Evolutionary conservation across 1,284 basidiomycete species (phyloP), one percentile per base, ranked within the genome.

Genomic region (Peniophora sp.): DNA sequence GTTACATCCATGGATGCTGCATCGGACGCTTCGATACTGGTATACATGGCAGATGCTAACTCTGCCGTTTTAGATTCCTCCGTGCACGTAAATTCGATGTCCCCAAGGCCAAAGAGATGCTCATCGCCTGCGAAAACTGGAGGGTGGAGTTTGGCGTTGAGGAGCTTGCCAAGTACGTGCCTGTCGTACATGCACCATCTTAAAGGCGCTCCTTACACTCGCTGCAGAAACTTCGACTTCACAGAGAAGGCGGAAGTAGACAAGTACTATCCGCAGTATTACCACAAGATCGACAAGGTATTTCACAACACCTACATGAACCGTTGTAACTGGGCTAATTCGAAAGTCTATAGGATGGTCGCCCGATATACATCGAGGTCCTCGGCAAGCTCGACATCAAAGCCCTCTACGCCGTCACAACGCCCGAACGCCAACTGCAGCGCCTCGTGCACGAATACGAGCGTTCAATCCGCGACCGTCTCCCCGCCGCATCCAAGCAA

Each of bases 361-460:
- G 95, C 53, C 97, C 97, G 2, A 69, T 99, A 58, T 99, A 98
- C 77, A 84, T 99, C 62, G 94, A 98, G 66, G 87, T 85, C 50
- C 84, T 99, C 49, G 94, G 95, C 57, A 83, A 88, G 60, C 81
- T 98, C 58, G 88, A 99, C 12, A 32, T 41, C 37, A 41, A 41
- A 41, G 37, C 37, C 37, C 81, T 97, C 36, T 92, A 93, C 69
- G 70, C 73, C 34, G 71, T 82, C 62, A 97, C 96, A 10, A 89
- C 90, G 0, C 83, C 81, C 58, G 93, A 98, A 54, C 88, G 96
- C 48, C 92, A 92, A 65, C 78, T 97, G 55, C 79, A 94, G 60
- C 86, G 87, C 52, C 87, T 99, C 62, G 90, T 98, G 34, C 78
- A 77, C 64, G 95, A 97, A 69, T 99, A 99, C 78, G 96, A 99